phyloP scores from a whole-genome alignment of 1,284 basidiomycete species.

The Sanghuangporus baumii region DNA sequence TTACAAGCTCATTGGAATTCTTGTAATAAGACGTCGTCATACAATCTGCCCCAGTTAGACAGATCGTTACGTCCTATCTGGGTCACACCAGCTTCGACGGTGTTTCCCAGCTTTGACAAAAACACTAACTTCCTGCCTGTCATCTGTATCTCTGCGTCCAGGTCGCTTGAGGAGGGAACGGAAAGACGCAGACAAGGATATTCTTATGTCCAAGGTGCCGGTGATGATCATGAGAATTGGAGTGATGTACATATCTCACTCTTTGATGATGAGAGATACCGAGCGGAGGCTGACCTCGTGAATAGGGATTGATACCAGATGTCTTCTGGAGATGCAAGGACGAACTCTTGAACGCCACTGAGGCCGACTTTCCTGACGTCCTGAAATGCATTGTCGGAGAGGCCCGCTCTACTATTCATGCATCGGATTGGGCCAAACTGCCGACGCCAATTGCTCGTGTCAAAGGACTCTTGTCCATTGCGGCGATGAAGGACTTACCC shows the following conservation, averaged over 20 bases:
- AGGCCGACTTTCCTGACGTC: conserved; percentile 43
- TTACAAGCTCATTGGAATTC: neutral
- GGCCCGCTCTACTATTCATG: neutral
- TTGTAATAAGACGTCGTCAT: conserved; percentile 42
- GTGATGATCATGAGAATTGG: conserved; percentile 89
- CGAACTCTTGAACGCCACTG: conserved; percentile 40
- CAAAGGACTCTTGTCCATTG: conserved; percentile 34
- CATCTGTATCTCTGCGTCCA: conserved; percentile 76
- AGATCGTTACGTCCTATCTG: conserved; percentile 62
- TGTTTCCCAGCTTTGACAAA: conserved; percentile 32
- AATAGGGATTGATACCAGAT: conserved; percentile 64
- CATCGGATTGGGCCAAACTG: conserved; percentile 5
- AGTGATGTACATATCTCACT: conserved; percentile 45
- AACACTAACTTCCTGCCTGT: conserved; percentile 49
- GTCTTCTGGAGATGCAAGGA: conserved; percentile 64
- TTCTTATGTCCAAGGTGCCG: conserved; percentile 83
- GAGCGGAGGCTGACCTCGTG: neutral
- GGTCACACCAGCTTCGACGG: conserved; percentile 52
- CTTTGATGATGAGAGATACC: neutral
- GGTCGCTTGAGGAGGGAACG: conserved; percentile 48
- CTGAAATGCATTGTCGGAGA: conserved; percentile 40
- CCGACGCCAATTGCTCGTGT: conserved; percentile 31
- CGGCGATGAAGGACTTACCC: conserved; percentile 29
- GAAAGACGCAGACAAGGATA: conserved; percentile 60
- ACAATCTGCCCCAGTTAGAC: conserved; percentile 40